phyloP scores from a whole-genome alignment of 139 green algal species.

The Micractinium sp. region DNA sequence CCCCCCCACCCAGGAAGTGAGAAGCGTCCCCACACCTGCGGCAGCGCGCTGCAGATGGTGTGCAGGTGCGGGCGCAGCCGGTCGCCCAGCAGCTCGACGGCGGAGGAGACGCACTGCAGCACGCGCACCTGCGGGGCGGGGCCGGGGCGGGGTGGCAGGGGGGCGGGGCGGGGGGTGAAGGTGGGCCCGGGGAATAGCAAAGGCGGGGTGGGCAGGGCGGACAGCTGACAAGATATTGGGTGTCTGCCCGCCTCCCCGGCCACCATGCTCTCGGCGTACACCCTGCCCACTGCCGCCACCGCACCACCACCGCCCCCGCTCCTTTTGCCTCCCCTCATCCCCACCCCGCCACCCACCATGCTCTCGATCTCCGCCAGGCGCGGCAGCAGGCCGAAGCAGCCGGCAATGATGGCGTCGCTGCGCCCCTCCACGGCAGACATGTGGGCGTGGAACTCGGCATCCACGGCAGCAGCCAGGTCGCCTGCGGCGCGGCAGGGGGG shows the following conservation, averaged over 20 bases:
- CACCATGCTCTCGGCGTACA: slow-evolving; percentile 42
- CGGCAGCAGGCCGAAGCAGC: slow-evolving; percentile 67
- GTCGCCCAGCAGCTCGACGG: slow-evolving; percentile 73
- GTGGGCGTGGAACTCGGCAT: slow-evolving; percentile 39
- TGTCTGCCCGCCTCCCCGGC: slow-evolving; percentile 44
- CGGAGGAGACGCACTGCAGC: slow-evolving; percentile 74
- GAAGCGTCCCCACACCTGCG: too few species aligned
- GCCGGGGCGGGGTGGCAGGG: not conserved
- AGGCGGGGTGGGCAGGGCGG: slow-evolving; percentile 42
- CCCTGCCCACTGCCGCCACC: not conserved
- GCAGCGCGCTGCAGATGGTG: slow-evolving; percentile 66
- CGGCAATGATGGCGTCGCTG: slow-evolving; percentile 48
- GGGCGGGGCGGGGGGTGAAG: too few species aligned
- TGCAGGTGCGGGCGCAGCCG: slow-evolving; percentile 65
- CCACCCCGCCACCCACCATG: slow-evolving; percentile 54
- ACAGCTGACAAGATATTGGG: slow-evolving; percentile 59
- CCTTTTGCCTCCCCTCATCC: too few species aligned
- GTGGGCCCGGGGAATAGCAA: not conserved
- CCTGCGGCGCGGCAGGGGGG: not conserved
- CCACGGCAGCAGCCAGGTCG: not conserved
- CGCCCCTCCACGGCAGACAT: slow-evolving; percentile 42
- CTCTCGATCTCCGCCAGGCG: slow-evolving; percentile 73
- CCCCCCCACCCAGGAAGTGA: not conserved
- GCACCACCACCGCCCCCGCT: too few species aligned
- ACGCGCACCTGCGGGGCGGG: slow-evolving; percentile 48